Percentiles rank a stretch among this genome's conserved stretches.
These are phyloP conservation scores for Sergeia podlipaevii DNA, from an alignment of 208 protist genomes.

Conservation along the genomic window DNA sequence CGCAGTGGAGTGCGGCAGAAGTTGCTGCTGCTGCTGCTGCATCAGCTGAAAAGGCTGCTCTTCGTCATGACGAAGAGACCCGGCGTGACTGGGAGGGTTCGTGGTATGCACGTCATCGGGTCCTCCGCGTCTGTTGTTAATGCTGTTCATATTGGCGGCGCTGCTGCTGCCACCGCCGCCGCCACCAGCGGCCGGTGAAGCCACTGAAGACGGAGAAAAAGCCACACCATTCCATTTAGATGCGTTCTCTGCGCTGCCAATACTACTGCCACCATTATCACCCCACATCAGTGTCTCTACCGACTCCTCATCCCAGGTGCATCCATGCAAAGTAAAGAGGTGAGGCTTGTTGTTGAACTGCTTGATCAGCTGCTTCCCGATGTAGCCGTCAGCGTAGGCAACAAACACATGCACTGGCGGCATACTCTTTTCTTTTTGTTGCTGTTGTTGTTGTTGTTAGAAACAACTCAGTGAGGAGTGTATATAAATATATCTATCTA, in stretches of 20 bases:
- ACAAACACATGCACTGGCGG: constrained; percentile 52
- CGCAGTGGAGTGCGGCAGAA: constrained; percentile 7
- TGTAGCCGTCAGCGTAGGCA: constrained; percentile 79
- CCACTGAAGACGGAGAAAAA: too few species aligned
- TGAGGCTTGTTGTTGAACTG: constrained; percentile 50
- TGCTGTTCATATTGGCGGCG: too few species aligned
- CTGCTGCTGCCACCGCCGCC: neutral
- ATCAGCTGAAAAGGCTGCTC: neutral
- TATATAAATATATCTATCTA: constrained; percentile 3
- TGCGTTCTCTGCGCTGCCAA: too few species aligned
- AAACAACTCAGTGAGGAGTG: neutral
- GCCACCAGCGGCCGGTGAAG: neutral
- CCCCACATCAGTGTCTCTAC: constrained; percentile 13
- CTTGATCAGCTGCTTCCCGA: constrained; percentile 49
- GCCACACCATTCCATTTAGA: too few species aligned
- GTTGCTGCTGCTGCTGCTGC: neutral
- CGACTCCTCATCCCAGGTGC: constrained; percentile 59
- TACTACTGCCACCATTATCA: neutral
- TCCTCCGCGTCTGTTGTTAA: constrained; percentile 8
- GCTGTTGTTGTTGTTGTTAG: neutral
- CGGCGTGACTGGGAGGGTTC: too few species aligned
- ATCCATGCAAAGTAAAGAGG: constrained; percentile 64
- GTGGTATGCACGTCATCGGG: too few species aligned
- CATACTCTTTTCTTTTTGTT: constrained; percentile 2
- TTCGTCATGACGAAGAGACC: too few species aligned